Evolutionary conservation across 176 grass and related monocot genomes (phyloP), one percentile per base, ranked within the genome.

Genomic region (Eragrostis nindensis): DNA sequence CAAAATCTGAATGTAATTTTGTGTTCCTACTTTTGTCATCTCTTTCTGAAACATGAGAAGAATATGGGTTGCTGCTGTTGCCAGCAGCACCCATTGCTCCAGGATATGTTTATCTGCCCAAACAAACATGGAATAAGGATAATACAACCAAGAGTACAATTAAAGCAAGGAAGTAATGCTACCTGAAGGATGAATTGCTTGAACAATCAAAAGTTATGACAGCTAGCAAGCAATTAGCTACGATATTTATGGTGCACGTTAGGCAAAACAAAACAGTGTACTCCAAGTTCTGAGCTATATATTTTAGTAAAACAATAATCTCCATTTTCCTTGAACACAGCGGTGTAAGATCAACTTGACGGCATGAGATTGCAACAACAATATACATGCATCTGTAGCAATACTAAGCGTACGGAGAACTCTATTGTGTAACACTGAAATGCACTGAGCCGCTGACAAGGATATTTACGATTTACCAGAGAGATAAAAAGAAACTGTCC

Each of bases 51-150:
- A 70, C 52, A 49, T 19, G 42, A 70, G 41, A 77, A 62, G 18
- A 41, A 38, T 64, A 27, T 9, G 16, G 27, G 13, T 70, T 70
- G 29, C 41, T 49, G 14, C 27, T 12, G 4, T 69, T 60, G 39
- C 19, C 73, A 84, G 73, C 64, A 84, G 43, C 73, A 77, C 64
- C 66, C 82, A 84, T 84, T 44, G 16, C 43, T n/a, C n/a, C 43
- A 38, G 64, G 73, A 48, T 76, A 67, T 62, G 14, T 47, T 77
- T 62, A 56, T 61, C 66, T 61, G 67, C 25, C 50, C 52, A 81
- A 71, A 60, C 32, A 60, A 10, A 11, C 46, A 10, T 47, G 50
- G 32, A 71, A 71, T 81, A 32, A 81, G 53, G 52, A 59, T 11
- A 61, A 14, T 45, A 57, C 6, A 81, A 60, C 17, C 15, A 71